Conservation (phyloP, 805 yeast species). For the Suhomyces xylopsoci region DNA sequence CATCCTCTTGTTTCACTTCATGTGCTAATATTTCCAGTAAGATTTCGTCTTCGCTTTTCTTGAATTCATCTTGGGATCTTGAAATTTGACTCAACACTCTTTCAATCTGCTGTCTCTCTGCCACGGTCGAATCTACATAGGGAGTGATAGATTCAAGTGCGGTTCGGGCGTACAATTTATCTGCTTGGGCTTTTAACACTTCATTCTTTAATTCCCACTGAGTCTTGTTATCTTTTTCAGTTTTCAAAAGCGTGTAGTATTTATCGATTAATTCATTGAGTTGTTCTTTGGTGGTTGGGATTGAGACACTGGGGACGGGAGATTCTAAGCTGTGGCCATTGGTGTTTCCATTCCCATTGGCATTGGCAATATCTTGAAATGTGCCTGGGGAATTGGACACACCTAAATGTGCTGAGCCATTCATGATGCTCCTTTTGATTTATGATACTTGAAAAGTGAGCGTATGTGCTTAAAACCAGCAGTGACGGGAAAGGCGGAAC, state of each 20-base stretch:
- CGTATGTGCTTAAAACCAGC: neutral
- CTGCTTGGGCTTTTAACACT: neutral
- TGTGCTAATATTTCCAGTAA: constrained; percentile 14
- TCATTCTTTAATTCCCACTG: constrained; percentile 12
- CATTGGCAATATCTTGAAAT: neutral
- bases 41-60: constrained; percentile 20
- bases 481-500: neutral
- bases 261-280: constrained; percentile 24
- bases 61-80: constrained; percentile 21
- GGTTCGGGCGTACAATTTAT: neutral
- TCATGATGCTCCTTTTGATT: neutral
- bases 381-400: neutral
- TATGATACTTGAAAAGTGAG: neutral
- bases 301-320: neutral
- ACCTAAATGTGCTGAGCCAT: neutral
- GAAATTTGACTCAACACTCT: constrained; percentile 26
- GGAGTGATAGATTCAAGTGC: constrained; percentile 3
- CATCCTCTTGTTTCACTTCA: constrained; percentile 6
- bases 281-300: constrained; percentile 25
- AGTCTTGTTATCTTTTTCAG: constrained; percentile 17
- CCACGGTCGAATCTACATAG: constrained; percentile 22
- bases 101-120: constrained; percentile 28
- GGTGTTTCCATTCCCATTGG: neutral
- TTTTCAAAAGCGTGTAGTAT: constrained; percentile 20
- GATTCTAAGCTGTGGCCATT: neutral